Percentiles rank a stretch among this genome's conserved stretches.
These are phyloP conservation scores for Tilletia horrida DNA, from an alignment of 1,284 basidiomycete species.

Conservation along the genomic window DNA sequence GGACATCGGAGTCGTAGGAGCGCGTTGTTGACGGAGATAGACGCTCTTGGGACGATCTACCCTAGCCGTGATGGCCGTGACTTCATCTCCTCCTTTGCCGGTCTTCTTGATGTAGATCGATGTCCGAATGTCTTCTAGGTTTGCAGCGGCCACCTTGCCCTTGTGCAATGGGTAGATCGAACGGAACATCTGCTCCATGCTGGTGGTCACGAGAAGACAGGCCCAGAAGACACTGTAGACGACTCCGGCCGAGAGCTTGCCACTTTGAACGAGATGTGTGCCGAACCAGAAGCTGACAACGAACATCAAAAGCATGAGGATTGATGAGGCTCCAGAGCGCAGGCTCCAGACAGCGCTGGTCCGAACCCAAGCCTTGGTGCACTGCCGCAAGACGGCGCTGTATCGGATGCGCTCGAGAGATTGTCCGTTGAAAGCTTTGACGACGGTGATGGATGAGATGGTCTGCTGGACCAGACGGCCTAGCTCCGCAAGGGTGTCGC, in stretches of 20 bases:
- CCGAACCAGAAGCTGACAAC: constrained; percentile 97
- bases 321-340: constrained; percentile 67
- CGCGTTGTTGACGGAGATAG: too few relatives aligned
- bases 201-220: constrained; percentile 79
- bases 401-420: constrained; percentile 64
- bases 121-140: constrained; percentile 35
- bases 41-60: too few relatives aligned
- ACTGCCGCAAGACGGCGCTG: constrained; percentile 59
- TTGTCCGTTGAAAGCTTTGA: constrained; percentile 92
- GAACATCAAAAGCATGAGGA: constrained; percentile 80
- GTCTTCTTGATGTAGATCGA: background rate
- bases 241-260: constrained; percentile 67
- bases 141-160: constrained; percentile 78
- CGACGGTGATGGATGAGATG: constrained; percentile 75
- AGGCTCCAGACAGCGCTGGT: constrained; percentile 74
- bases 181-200: constrained; percentile 79
- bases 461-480: constrained; percentile 77
- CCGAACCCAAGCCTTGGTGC: constrained; percentile 58
- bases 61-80: too few relatives aligned
- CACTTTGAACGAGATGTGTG: constrained; percentile 73
- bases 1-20: constrained; percentile 23
- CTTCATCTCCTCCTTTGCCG: too few relatives aligned
- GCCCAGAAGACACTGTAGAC: constrained; percentile 98
- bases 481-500: constrained; percentile 67
- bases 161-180: constrained; percentile 74